Percentiles rank a stretch among this genome's conserved stretches.
Evolutionary conservation across 78 protist species (phyloP).

Genomic region (Dictyostelium citrinum): DNA sequence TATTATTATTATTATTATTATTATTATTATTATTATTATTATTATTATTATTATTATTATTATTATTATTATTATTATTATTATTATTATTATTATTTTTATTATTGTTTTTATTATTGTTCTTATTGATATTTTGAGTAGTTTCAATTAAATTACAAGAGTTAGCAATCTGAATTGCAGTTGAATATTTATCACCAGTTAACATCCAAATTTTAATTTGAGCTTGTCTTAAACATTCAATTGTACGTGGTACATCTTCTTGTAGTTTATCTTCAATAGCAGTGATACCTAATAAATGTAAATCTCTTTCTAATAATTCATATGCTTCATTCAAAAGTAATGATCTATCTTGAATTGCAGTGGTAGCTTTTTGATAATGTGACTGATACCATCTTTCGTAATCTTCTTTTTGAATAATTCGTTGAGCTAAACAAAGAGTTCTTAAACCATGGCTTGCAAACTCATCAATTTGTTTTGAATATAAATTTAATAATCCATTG

Average conservation of each 20-base stretch:
- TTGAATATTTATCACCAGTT: conserved; percentile 98
- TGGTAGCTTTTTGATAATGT: conserved; percentile 25
- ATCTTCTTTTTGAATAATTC: conserved; percentile 54
- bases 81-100: too few relatives aligned
- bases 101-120: too few relatives aligned
- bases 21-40: neutral
- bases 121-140: neutral
- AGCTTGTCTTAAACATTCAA: conserved; percentile 80
- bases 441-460: conserved; percentile 89
- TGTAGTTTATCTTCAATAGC: conserved; percentile 98
- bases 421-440: conserved; percentile 88
- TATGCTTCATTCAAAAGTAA: conserved; percentile 8
- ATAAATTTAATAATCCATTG: neutral
- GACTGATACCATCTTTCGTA: conserved; percentile 72
- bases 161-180: conserved; percentile 95
- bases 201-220: conserved; percentile 96
- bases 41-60: neutral
- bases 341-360: conserved; percentile 17
- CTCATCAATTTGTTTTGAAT: conserved; percentile 51
- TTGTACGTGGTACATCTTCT: conserved; percentile 86
- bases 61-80: neutral
- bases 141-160: conserved; percentile 85
- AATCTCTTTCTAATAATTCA: conserved; percentile 77
- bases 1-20: neutral
- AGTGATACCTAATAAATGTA: conserved; percentile 92